Conservation (phyloP, 352 stramenopile genomes). For the Phytophthora megakarya region DNA sequence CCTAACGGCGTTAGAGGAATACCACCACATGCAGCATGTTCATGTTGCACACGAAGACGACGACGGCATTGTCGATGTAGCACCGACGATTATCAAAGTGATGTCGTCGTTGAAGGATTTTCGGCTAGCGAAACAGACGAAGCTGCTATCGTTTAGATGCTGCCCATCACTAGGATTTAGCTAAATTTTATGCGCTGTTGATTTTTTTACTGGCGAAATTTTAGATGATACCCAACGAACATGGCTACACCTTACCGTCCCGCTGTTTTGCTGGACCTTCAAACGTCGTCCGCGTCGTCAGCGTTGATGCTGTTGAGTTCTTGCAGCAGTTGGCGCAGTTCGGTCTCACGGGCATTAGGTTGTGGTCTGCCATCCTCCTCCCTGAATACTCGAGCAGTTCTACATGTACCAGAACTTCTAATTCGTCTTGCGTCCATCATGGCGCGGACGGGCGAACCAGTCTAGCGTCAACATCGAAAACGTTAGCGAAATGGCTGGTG, state of each 20-base stretch:
- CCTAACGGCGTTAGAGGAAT: too few relatives aligned
- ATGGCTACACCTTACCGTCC: conserved; percentile 12
- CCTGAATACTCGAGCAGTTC: conserved; percentile 31
- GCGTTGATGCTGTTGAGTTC: conserved; percentile 40
- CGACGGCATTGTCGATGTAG: conserved; percentile 5
- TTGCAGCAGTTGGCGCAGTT: conserved; percentile 45
- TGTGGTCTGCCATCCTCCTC: background rate
- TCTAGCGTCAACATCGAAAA: conserved; percentile 22
- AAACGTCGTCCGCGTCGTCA: conserved; percentile 3
- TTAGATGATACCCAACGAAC: conserved; percentile 1
- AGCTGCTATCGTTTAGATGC: conserved; percentile 12
- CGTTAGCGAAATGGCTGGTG: conserved; percentile 5
- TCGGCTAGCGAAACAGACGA: conserved; percentile 2
- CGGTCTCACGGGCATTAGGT: conserved; percentile 31
- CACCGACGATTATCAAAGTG: background rate
- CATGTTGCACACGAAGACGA: background rate
- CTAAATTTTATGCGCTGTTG: conserved; percentile 21
- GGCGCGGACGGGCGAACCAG: conserved; percentile 22
- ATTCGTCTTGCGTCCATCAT: conserved; percentile 24
- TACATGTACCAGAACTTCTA: conserved; percentile 18
- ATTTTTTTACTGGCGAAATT: conserved; percentile 21
- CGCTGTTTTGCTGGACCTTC: background rate
- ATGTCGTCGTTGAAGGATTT: background rate
- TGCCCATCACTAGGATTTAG: conserved; percentile 26
- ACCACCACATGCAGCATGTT: too few relatives aligned